Conservation (phyloP, 768 basidiomycete species). For the Tricholoma saponaceum region DNA sequence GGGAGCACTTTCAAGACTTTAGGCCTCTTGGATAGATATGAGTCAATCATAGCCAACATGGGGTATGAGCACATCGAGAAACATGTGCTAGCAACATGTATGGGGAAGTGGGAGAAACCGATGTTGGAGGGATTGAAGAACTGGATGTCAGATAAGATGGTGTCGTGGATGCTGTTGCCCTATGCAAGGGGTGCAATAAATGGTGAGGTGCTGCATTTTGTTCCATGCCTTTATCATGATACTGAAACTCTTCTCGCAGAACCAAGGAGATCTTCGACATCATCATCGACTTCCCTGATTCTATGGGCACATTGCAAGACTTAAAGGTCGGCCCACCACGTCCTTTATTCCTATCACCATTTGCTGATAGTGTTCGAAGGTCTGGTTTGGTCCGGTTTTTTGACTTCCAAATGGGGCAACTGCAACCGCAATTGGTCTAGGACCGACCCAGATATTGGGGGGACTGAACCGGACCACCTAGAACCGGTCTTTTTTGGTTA, state of each 20-base stretch:
- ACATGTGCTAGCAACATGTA: slow-evolving; percentile 62
- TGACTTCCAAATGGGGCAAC: too few relatives aligned
- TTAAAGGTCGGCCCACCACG: too few relatives aligned
- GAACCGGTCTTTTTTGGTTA: too few relatives aligned
- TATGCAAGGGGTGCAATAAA: slow-evolving; percentile 65
- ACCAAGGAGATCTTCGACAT: slow-evolving; percentile 92
- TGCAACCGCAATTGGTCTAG: too few relatives aligned
- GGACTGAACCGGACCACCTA: too few relatives aligned
- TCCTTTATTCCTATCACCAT: too few relatives aligned
- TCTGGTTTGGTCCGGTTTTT: too few relatives aligned
- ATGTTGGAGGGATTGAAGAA: slow-evolving; percentile 56
- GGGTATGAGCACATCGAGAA: slow-evolving; percentile 84
- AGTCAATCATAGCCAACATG: slow-evolving; percentile 76
- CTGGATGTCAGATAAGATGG: slow-evolving; percentile 80
- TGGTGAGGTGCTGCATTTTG: too few relatives aligned
- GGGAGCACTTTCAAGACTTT: slow-evolving; percentile 69
- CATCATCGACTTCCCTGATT: slow-evolving; percentile 91
- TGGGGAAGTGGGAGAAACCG: slow-evolving; percentile 64
- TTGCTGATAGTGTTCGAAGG: too few relatives aligned
- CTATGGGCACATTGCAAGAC: slow-evolving; percentile 79
- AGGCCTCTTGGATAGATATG: slow-evolving; percentile 78
- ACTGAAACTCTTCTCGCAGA: slow-evolving; percentile 35
- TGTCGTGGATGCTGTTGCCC: slow-evolving; percentile 81
- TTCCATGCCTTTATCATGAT: too few relatives aligned
- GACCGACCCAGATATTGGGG: too few relatives aligned